A percentile compares a stretch with the other conserved stretches of the same genome.
phyloP scores from a whole-genome alignment of 108 stramenopile genomes.

The Nitzschia sp. region DNA sequence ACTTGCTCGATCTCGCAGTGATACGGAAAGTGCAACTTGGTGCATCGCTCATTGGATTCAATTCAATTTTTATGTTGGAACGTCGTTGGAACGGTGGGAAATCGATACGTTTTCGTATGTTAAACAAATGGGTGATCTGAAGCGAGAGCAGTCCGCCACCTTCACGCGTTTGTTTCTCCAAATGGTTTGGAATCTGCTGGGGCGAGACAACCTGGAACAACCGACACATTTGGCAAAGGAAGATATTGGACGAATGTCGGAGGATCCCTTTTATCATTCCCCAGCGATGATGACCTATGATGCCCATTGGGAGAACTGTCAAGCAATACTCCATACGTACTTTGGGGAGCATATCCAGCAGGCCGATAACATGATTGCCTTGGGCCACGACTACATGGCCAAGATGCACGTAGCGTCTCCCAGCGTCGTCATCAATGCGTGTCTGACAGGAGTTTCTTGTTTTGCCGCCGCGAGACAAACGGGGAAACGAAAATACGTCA shows the following conservation, averaged over 20 bases:
- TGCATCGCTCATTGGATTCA: neutral
- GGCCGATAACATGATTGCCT: neutral
- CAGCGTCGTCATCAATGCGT: neutral
- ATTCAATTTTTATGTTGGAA: neutral
- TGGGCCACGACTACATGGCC: neutral
- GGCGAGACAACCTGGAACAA: slow-evolving; percentile 7
- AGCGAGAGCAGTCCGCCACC: neutral
- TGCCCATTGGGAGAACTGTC: neutral
- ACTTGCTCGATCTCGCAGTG: neutral
- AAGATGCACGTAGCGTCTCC: neutral
- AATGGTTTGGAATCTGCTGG: slow-evolving; percentile 4
- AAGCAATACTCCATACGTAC: neutral
- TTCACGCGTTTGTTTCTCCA: neutral
- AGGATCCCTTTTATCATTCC: too few relatives aligned
- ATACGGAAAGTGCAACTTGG: slow-evolving; percentile 21
- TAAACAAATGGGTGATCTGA: slow-evolving; percentile 20
- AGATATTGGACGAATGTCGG: too few relatives aligned
- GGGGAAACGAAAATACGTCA: slow-evolving; percentile 13
- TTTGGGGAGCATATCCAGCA: neutral
- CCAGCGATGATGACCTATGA: neutral
- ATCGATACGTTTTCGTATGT: neutral
- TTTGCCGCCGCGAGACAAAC: slow-evolving; percentile 24
- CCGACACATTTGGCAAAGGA: slow-evolving; percentile 4
- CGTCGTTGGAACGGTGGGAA: neutral
- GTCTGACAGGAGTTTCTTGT: slow-evolving; percentile 12